A percentile compares a stretch with the other conserved stretches of the same genome.
phyloP scores from a whole-genome alignment of 306 rosid genomes.

The Sindora glabra region DNA sequence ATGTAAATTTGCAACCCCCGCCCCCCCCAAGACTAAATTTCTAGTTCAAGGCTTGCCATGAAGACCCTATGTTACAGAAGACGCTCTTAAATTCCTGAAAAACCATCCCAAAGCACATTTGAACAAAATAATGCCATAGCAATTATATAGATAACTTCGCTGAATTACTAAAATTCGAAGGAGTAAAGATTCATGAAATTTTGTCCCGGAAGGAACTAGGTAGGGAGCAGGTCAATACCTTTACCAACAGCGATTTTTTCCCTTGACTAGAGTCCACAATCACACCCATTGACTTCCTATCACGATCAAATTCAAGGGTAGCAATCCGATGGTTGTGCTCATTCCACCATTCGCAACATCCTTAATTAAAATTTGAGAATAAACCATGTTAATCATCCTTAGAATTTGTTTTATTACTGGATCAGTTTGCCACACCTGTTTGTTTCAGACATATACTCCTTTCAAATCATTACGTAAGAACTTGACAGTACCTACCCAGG shows the following conservation, averaged over 20 bases:
- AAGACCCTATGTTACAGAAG: background rate
- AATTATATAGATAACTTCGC: too few relatives aligned
- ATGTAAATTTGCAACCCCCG: too few relatives aligned
- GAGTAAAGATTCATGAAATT: too few relatives aligned
- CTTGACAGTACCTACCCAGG: background rate
- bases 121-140: too few relatives aligned
- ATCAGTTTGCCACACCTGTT: background rate
- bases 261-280: conserved; percentile 35
- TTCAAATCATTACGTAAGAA: background rate
- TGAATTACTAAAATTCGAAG: too few relatives aligned
- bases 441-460: background rate
- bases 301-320: conserved; percentile 66
- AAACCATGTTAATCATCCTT: background rate
- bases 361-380: conserved; percentile 10
- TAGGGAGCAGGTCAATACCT: conserved; percentile 28
- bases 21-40: too few relatives aligned
- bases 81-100: too few relatives aligned
- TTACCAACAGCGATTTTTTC: conserved; percentile 45
- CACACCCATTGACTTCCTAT: conserved; percentile 66
- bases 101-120: too few relatives aligned
- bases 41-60: background rate
- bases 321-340: conserved; percentile 42
- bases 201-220: too few relatives aligned
- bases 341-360: conserved; percentile 44
- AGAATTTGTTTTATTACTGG: background rate